A percentile compares a stretch with the other conserved stretches of the same genome.
These are phyloP conservation scores for Didymella arachidicola DNA, from an alignment of 2,329 filamentous ascomycete species.

Conservation along the genomic window DNA sequence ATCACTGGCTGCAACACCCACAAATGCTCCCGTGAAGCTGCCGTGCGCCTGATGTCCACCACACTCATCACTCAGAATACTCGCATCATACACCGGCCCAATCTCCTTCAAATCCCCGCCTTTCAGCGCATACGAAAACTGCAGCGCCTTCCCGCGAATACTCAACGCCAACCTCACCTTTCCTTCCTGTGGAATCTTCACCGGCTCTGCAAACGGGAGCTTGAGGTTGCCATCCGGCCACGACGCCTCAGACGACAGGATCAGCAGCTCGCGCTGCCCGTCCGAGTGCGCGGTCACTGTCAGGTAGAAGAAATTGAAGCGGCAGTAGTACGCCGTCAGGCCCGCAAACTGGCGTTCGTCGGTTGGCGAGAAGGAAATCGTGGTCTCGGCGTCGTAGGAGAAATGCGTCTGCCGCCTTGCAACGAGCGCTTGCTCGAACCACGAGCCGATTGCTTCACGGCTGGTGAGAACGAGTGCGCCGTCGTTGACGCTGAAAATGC, in stretches of 20 bases:
- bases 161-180: conserved; percentile 62
- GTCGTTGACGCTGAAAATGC: conserved; percentile 58
- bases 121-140: conserved; percentile 65
- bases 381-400: conserved; percentile 67
- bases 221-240: conserved; percentile 62
- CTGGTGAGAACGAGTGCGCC: conserved; percentile 62
- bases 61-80: conserved; percentile 68
- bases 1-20: conserved; percentile 46
- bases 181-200: conserved; percentile 62
- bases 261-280: conserved; percentile 65
- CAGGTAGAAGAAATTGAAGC: conserved; percentile 71
- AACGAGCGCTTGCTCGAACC: conserved; percentile 61
- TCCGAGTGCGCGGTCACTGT: conserved; percentile 65
- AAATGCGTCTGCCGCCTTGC: conserved; percentile 66
- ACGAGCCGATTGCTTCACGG: conserved; percentile 59
- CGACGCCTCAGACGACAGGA: conserved; percentile 65
- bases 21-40: conserved; percentile 67
- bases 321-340: conserved; percentile 68
- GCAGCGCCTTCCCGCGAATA: conserved; percentile 61
- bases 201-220: conserved; percentile 53
- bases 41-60: conserved; percentile 68
- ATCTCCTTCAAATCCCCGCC: conserved; percentile 57
- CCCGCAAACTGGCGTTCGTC: conserved; percentile 70
- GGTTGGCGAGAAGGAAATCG: conserved; percentile 61
- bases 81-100: conserved; percentile 66